Evolutionary conservation across 306 rosid species (phyloP), one percentile per base, ranked within the genome.

Genomic region (Fragaria nilgerrensis): DNA sequence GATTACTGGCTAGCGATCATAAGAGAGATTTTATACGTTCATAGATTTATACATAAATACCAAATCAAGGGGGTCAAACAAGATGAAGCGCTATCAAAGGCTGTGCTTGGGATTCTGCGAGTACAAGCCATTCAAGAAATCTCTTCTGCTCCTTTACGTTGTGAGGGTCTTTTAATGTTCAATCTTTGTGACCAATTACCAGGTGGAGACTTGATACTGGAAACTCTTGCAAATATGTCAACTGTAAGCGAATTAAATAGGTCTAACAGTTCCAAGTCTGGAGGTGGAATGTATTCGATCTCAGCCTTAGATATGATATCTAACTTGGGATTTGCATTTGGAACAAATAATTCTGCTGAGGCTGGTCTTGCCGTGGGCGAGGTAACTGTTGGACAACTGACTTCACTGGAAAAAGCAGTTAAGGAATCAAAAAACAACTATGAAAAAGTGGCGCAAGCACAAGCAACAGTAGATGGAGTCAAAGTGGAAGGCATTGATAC

Each of bases 401-500:
- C 93, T 79, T 29, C 88, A 19, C 77, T 96, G 84, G 99, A 96
- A 87, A 91, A 72, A 81, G 93, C 79, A 9, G 86, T 96, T 29
- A 87, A 91, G 89, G 94, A 93, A 74, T 86, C 99, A 72, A 89
- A 84, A 82, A 85, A 59, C 82, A 83, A 83, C 78, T 91, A 96
- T 61, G 89, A 93, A 84, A 93, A 88, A 72, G 94, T 96, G 78
- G 92, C 86, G 32, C 85, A 87, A 69, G 99, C 98, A 63, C 97
- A 86, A 84, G 96, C 95, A 4, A 82, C 99, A 19, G 94, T 96
- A 67, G 90, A 96, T 41, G 99, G 94, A 82, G 98, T 91, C 75
- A 96, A 96, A 89, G 99, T 93, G 50, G 98, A 96, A 62, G 99
- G 99, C 53, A 82, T 96, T 52, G 99, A 93, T 83, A 89, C 96